A percentile compares a stretch with the other conserved stretches of the same genome.
Conservation (phyloP, 345 rosid species). For the Punica granatum region DNA sequence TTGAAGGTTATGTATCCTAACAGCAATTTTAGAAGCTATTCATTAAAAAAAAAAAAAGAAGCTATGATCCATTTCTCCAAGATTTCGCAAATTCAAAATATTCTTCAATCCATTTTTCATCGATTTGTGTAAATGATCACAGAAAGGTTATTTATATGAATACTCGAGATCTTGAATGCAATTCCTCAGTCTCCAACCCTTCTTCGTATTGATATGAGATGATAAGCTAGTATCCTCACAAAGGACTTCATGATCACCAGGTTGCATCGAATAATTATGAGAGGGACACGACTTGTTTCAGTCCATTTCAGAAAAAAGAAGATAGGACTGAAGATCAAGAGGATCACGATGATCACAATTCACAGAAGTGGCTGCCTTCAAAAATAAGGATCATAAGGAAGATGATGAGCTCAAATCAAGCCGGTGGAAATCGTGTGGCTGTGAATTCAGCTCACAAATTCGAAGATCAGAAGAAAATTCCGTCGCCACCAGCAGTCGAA, state of each 20-base stretch:
- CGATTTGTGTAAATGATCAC: not conserved
- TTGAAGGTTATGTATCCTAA: not conserved
- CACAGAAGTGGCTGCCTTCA: conserved; percentile 76
- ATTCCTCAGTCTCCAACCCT: not conserved
- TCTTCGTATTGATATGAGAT: not conserved
- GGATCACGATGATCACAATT: conserved; percentile 6
- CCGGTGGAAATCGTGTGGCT: not conserved
- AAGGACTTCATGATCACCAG: not conserved
- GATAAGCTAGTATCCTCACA: not conserved
- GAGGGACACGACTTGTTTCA: not conserved
- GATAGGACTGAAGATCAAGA: not conserved
- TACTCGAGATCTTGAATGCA: not conserved
- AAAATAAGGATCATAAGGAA: conserved; percentile 82
- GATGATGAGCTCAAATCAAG: conserved; percentile 37
- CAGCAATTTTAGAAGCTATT: not conserved
- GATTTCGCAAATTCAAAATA: not conserved
- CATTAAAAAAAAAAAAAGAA: too few relatives aligned
- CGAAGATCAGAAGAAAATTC: conserved; percentile 25
- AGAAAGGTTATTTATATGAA: not conserved
- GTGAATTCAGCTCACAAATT: conserved; percentile 11
- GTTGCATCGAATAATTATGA: not conserved
- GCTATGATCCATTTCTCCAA: not conserved
- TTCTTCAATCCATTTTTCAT: not conserved
- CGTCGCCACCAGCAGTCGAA: conserved; percentile 22
- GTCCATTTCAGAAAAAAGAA: not conserved